Evolutionary conservation across 2,329 filamentous ascomycete species (phyloP).

Genomic region (Cercospora nicotianae): DNA sequence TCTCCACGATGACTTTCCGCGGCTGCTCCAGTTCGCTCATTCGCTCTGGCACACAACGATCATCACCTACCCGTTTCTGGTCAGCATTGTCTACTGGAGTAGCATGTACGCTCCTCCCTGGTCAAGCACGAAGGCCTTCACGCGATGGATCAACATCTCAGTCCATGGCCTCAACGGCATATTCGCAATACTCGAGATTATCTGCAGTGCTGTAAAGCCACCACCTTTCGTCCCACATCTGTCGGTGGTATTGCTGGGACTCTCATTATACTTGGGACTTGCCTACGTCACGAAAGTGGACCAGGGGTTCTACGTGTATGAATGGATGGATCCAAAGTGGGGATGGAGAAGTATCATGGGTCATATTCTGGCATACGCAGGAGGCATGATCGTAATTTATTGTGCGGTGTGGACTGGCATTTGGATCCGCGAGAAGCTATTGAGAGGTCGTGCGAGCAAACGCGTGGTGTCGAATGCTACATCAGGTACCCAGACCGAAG

Average conservation of each 20-base stretch:
- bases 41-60: slow-evolving; percentile 16
- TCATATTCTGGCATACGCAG: slow-evolving; percentile 19
- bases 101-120: slow-evolving; percentile 19
- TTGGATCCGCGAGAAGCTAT: slow-evolving; percentile 7
- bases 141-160: slow-evolving; percentile 23
- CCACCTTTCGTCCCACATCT: slow-evolving; percentile 17
- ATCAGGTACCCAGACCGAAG: neutral
- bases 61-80: slow-evolving; percentile 11
- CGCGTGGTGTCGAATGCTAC: neutral
- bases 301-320: slow-evolving; percentile 16
- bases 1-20: slow-evolving; percentile 13
- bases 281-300: slow-evolving; percentile 18
- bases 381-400: slow-evolving; percentile 16
- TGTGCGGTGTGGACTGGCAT: slow-evolving; percentile 14
- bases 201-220: slow-evolving; percentile 12
- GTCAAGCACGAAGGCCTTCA: slow-evolving; percentile 8
- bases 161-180: slow-evolving; percentile 22
- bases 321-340: slow-evolving; percentile 21
- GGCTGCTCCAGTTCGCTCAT: slow-evolving; percentile 9
- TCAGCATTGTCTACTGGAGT: slow-evolving; percentile 19
- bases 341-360: slow-evolving; percentile 16
- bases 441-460: neutral
- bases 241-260: slow-evolving; percentile 7
- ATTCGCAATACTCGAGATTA: slow-evolving; percentile 19
- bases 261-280: slow-evolving; percentile 18